Evolutionary conservation across 1,284 basidiomycete species (phyloP).

Genomic region (Naganishia cerealis): DNA sequence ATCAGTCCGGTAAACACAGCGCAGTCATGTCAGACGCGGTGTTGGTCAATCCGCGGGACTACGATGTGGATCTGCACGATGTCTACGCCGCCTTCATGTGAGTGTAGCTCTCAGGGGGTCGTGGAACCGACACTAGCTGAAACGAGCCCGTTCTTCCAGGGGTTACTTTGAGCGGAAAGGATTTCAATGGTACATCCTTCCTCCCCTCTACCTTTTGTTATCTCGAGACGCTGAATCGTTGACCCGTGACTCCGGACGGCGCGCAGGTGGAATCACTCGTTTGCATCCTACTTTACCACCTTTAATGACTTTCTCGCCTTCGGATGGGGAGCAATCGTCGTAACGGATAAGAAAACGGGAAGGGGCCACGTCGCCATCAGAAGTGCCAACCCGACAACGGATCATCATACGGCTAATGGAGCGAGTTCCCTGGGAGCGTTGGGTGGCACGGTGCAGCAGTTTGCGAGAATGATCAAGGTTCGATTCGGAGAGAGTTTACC

Average conservation of each 20-base stretch:
- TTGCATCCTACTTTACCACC: constrained; percentile 75
- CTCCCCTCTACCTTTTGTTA: neutral
- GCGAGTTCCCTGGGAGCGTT: constrained; percentile 10
- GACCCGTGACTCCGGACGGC: no score
- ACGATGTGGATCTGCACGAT: constrained; percentile 81
- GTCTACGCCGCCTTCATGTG: constrained; percentile 77
- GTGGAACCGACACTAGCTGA: neutral
- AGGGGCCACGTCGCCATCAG: constrained; percentile 72
- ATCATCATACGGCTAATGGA: constrained; percentile 6
- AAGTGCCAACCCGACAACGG: constrained; percentile 8
- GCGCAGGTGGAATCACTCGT: constrained; percentile 71
- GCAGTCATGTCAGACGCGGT: constrained; percentile 31
- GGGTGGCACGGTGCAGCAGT: constrained; percentile 36
- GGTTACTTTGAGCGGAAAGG: constrained; percentile 73
- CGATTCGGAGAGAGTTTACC: constrained; percentile 73
- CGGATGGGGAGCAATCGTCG: constrained; percentile 77
- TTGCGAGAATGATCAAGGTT: constrained; percentile 54
- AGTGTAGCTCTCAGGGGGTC: constrained; percentile 27
- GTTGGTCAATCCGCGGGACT: constrained; percentile 70
- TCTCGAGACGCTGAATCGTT: neutral
- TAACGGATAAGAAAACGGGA: constrained; percentile 68
- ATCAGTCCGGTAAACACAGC: neutral
- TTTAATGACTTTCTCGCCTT: constrained; percentile 80
- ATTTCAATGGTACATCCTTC: constrained; percentile 65
- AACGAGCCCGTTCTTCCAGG: constrained; percentile 35